Conservation (phyloP, 257 asterid genomes). For the Cruciata laevipes region DNA sequence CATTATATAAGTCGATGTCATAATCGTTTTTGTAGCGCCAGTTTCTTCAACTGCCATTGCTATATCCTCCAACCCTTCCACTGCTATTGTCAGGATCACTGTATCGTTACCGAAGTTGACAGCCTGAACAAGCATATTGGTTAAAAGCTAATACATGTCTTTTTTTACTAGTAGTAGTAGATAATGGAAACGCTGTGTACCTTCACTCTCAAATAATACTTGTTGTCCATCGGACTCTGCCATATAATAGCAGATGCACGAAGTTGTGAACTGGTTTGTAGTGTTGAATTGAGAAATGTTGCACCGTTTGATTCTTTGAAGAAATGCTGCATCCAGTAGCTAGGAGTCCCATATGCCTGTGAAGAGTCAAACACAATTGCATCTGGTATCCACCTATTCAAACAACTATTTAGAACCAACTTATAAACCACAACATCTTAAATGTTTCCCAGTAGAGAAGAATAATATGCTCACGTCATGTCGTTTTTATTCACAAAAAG, state of each 20-base stretch:
- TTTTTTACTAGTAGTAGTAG: too few species aligned
- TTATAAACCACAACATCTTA: background rate
- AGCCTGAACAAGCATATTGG: slow-evolving; percentile 33
- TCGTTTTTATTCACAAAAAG: slow-evolving; percentile 70
- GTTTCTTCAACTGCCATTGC: slow-evolving; percentile 19
- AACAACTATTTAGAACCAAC: slow-evolving; percentile 8
- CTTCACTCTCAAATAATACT: slow-evolving; percentile 40
- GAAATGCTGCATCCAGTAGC: slow-evolving; percentile 97
- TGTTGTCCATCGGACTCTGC: slow-evolving; percentile 39
- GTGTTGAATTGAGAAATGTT: slow-evolving; percentile 53
- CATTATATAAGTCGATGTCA: slow-evolving; percentile 50
- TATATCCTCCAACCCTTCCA: slow-evolving; percentile 38
- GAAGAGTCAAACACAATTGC: slow-evolving; percentile 89
- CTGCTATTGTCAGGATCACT: slow-evolving; percentile 42
- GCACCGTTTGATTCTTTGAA: slow-evolving; percentile 90
- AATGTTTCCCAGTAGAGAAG: slow-evolving; percentile 9
- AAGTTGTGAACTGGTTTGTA: slow-evolving; percentile 45
- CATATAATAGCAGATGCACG: slow-evolving; percentile 71
- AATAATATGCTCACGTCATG: slow-evolving; percentile 40
- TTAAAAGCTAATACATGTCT: background rate
- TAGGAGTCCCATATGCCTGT: slow-evolving; percentile 72
- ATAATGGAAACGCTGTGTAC: background rate
- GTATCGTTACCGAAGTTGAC: slow-evolving; percentile 55
- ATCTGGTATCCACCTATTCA: slow-evolving; percentile 79
- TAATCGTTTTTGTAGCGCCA: slow-evolving; percentile 43